These are phyloP conservation scores for Mortierella claussenii DNA, from an alignment of 192 early-diverging fungal species.

Conservation along the genomic window DNA sequence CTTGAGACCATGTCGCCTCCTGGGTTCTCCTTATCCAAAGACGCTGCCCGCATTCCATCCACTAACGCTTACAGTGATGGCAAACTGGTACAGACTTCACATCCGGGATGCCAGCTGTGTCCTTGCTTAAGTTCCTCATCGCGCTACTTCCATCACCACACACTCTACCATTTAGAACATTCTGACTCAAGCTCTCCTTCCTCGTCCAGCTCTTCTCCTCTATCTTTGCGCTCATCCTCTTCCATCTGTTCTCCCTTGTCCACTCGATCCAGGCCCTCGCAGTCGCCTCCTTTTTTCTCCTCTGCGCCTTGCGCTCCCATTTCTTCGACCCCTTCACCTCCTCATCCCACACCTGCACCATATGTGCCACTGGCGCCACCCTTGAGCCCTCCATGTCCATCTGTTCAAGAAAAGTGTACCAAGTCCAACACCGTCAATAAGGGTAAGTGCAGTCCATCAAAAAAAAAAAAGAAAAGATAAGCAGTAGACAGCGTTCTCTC, in stretches of 20 bases:
- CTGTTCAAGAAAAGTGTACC: no score
- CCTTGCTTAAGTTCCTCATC: not conserved
- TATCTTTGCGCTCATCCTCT: not conserved
- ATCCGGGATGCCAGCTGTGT: not conserved
- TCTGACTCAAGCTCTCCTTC: not conserved
- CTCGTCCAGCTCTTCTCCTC: not conserved
- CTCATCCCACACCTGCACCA: not conserved
- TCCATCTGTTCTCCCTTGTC: not conserved
- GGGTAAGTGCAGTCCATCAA: not conserved
- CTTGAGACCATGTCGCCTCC: not conserved
- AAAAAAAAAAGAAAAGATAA: no score
- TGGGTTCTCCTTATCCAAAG: not conserved
- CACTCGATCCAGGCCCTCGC: no score
- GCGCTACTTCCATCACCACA: not conserved
- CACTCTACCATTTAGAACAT: not conserved
- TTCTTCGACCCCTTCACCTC: not conserved
- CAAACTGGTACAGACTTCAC: not conserved
- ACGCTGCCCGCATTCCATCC: not conserved
- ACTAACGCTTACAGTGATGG: not conserved
- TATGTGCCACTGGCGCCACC: conserved; percentile 6
- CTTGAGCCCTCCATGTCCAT: not conserved
- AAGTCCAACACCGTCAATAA: not conserved
- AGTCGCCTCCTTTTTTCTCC: conserved; percentile 17
- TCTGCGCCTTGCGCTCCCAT: conserved; percentile 4
- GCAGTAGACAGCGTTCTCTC: no score